Evolutionary conservation across 768 basidiomycete species (phyloP).

Genomic region (Lentinus tigrinus): DNA sequence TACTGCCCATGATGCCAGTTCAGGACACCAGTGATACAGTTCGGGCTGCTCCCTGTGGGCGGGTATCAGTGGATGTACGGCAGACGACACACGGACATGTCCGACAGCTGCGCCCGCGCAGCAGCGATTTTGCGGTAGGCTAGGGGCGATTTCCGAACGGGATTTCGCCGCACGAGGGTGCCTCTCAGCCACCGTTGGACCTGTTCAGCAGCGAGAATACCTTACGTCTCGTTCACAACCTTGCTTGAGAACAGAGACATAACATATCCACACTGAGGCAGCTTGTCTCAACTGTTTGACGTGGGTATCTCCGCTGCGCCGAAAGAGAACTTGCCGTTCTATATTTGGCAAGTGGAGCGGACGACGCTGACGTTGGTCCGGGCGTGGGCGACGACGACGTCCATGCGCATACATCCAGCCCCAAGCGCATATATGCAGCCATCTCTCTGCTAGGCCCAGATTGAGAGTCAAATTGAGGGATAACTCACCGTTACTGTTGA

Average conservation of each 20-base stretch:
- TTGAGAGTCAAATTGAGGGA: neutral
- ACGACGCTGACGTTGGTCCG: neutral
- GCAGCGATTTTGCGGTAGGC: too few species aligned
- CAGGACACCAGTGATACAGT: slow-evolving; percentile 87
- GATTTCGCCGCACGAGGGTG: too few species aligned
- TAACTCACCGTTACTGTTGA: slow-evolving; percentile 75
- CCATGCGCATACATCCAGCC: too few species aligned
- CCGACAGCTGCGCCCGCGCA: neutral
- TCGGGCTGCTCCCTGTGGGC: slow-evolving; percentile 70
- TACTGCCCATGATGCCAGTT: slow-evolving; percentile 90
- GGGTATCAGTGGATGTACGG: neutral
- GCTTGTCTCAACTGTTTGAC: too few species aligned
- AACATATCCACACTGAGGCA: too few species aligned
- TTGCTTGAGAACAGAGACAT: too few species aligned
- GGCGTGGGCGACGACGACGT: neutral
- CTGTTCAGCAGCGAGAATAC: too few species aligned
- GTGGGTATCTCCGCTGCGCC: too few species aligned
- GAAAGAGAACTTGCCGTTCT: neutral
- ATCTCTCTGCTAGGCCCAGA: neutral
- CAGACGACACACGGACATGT: neutral
- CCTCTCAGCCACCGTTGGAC: too few species aligned
- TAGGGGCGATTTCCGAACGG: too few species aligned
- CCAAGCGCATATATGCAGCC: too few species aligned
- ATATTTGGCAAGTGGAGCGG: neutral
- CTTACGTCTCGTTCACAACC: too few species aligned